phyloP scores from a whole-genome alignment of 2,329 filamentous ascomycete species.

The Davidsoniella australis region DNA sequence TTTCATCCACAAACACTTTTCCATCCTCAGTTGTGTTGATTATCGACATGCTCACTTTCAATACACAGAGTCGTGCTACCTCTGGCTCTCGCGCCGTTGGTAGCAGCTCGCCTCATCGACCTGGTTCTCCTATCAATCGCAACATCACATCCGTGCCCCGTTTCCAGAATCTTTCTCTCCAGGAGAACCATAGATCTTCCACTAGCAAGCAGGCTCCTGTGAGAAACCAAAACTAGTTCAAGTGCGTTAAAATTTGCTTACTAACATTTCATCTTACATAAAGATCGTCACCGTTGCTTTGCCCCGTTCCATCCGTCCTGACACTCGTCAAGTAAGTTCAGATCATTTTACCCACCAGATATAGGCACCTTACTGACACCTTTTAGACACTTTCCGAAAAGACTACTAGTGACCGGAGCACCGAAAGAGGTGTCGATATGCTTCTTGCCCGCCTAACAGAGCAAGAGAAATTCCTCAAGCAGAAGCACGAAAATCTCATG shows the following conservation, averaged over 20 bases:
- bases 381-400: not conserved
- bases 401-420: not conserved
- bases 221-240: not conserved
- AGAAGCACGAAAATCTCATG: constrained; percentile 39
- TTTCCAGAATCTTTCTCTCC: constrained; percentile 1
- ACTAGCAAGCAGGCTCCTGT: not conserved
- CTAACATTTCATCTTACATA: not conserved
- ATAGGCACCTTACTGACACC: not conserved
- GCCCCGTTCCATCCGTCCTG: not conserved
- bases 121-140: constrained; percentile 1
- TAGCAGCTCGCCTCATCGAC: not conserved
- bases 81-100: not conserved
- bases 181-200: not conserved
- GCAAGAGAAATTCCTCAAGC: constrained; percentile 35
- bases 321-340: constrained; percentile 1
- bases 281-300: not conserved
- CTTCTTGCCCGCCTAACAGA: constrained; percentile 57
- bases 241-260: not conserved
- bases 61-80: constrained; percentile 1
- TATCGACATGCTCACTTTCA: constrained; percentile 7
- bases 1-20: not conserved
- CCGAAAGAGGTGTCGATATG: constrained; percentile 5
- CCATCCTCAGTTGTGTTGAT: not conserved
- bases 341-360: not conserved
- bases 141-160: not conserved